Evolutionary conservation across 345 rosid genomes (phyloP).

Genomic region (Murraya koenigii): DNA sequence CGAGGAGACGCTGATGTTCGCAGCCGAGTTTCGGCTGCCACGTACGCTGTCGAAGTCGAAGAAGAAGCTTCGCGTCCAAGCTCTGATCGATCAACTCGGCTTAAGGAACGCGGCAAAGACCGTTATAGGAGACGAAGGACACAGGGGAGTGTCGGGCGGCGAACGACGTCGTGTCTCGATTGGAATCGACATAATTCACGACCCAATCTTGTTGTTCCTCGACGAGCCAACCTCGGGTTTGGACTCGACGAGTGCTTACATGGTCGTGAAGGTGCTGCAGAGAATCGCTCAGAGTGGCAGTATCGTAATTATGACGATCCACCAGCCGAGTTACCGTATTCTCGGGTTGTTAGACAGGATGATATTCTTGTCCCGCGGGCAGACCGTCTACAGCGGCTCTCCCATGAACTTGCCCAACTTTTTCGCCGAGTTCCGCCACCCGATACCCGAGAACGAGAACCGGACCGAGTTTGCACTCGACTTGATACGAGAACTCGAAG

Average conservation of each 20-base stretch:
- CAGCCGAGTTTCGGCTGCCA: slow-evolving; percentile 89
- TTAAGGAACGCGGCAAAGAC: slow-evolving; percentile 83
- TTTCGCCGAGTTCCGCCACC: slow-evolving; percentile 84
- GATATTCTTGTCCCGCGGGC: slow-evolving; percentile 81
- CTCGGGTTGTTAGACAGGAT: slow-evolving; percentile 75
- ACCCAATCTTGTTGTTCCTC: slow-evolving; percentile 78
- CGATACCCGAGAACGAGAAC: slow-evolving; percentile 86
- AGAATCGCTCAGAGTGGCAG: slow-evolving; percentile 94
- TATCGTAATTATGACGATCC: slow-evolving; percentile 87
- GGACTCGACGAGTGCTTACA: slow-evolving; percentile 90
- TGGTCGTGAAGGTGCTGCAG: slow-evolving; percentile 95
- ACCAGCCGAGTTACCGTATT: slow-evolving; percentile 87
- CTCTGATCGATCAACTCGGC: slow-evolving; percentile 84
- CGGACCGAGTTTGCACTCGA: slow-evolving; percentile 84
- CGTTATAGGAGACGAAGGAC: slow-evolving; percentile 92
- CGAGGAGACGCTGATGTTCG: slow-evolving; percentile 82
- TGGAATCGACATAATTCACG: slow-evolving; percentile 88
- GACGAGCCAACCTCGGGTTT: slow-evolving; percentile 97
- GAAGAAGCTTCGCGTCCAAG: slow-evolving; percentile 72
- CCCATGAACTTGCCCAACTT: slow-evolving; percentile 55
- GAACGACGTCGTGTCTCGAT: slow-evolving; percentile 91
- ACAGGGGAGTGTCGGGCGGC: slow-evolving; percentile 91
- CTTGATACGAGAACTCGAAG: slow-evolving; percentile 83
- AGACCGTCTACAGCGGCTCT: slow-evolving; percentile 88
- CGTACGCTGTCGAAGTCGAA: slow-evolving; percentile 67